phyloP scores from a whole-genome alignment of 106 monocot genomes.

The Acanthochlamys bracteata region DNA sequence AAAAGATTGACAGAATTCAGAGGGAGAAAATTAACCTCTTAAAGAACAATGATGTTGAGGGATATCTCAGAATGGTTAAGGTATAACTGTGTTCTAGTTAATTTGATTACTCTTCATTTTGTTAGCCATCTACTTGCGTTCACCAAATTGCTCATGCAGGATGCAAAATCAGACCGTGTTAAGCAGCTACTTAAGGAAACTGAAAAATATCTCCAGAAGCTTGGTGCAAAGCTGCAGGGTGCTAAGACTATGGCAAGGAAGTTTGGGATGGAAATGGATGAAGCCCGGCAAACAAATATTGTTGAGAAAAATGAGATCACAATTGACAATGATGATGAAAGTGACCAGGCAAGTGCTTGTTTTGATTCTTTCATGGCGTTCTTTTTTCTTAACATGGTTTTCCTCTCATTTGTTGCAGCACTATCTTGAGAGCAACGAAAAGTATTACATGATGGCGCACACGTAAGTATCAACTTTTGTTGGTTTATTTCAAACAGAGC shows the following conservation, averaged over 20 bases:
- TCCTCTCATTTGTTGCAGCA: constrained; percentile 50
- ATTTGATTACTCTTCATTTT: constrained; percentile 12
- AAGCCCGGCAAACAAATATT: constrained; percentile 30
- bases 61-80: constrained; percentile 99
- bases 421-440: constrained; percentile 97
- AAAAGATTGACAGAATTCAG: constrained; percentile 96
- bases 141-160: constrained; percentile 26
- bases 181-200: constrained; percentile 97
- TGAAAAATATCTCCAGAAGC: constrained; percentile 94
- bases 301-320: constrained; percentile 47
- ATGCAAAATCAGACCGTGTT: constrained; percentile 98
- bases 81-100: constrained; percentile 22
- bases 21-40: constrained; percentile 96
- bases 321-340: constrained; percentile 79
- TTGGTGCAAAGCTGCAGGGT: constrained; percentile 76
- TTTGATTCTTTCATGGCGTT: constrained; percentile 8
- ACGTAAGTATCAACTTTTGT: constrained; percentile 32
- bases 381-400: constrained; percentile 3
- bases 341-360: constrained; percentile 54
- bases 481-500: too few species aligned
- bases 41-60: constrained; percentile 99
- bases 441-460: constrained; percentile 93
- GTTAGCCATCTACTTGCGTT: background rate
- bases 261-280: constrained; percentile 68
- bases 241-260: constrained; percentile 57